A percentile compares a stretch with the other conserved stretches of the same genome.
Evolutionary conservation across 2,329 filamentous ascomycete genomes (phyloP).

Genomic region (Epichloe aotearoae): DNA sequence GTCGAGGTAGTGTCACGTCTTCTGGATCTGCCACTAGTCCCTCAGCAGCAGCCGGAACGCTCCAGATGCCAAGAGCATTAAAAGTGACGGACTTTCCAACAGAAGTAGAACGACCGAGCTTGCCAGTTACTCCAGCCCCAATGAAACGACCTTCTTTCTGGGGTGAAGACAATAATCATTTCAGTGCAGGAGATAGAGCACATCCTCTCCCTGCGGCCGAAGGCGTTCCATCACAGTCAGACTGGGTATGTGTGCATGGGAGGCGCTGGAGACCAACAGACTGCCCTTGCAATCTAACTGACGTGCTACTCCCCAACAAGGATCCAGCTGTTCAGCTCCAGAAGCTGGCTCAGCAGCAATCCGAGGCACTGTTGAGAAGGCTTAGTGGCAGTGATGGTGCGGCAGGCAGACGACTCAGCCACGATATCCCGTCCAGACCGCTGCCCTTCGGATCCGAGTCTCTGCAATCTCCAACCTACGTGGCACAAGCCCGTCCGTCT

Average conservation of each 20-base stretch:
- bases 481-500: conserved; percentile 12
- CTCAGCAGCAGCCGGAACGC: neutral
- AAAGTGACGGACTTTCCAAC: conserved; percentile 80
- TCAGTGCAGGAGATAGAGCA: conserved; percentile 34
- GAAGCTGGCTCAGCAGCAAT: conserved; percentile 54
- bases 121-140: conserved; percentile 83
- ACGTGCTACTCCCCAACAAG: conserved; percentile 39
- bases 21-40: neutral
- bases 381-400: conserved; percentile 26
- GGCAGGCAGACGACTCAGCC: conserved; percentile 17
- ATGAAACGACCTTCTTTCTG: conserved; percentile 56
- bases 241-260: conserved; percentile 79
- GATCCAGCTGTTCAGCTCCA: conserved; percentile 59
- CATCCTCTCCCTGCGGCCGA: conserved; percentile 59
- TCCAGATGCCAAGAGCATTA: conserved; percentile 29
- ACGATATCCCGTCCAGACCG: conserved; percentile 33
- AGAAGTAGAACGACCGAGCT: conserved; percentile 67
- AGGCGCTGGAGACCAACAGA: conserved; percentile 33
- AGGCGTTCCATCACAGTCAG: conserved; percentile 73
- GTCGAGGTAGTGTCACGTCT: conserved; percentile 9
- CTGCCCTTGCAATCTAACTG: conserved; percentile 43
- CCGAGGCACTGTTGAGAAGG: conserved; percentile 43
- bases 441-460: conserved; percentile 41
- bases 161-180: conserved; percentile 29
- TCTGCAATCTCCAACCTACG: conserved; percentile 15